Conservation (phyloP, 2,329 filamentous ascomycete species). For the Parastagonospora nodorum region DNA sequence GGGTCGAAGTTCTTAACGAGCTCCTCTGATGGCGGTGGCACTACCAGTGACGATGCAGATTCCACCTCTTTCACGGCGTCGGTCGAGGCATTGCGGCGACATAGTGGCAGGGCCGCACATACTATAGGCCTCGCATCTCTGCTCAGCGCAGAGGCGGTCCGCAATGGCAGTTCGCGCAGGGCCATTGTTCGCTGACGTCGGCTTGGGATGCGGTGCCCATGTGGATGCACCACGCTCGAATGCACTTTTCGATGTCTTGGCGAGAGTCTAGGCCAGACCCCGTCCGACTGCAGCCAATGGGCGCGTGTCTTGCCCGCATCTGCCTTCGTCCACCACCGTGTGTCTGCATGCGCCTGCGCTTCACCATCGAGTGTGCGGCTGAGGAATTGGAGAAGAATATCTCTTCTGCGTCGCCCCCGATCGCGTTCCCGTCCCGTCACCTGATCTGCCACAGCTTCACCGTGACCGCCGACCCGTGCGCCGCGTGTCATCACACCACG, state of each 20-base stretch:
- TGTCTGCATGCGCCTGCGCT: neutral
- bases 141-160: slow-evolving; percentile 31
- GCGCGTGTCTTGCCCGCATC: neutral
- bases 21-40: slow-evolving; percentile 46
- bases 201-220: neutral
- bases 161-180: slow-evolving; percentile 43
- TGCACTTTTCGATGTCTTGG: slow-evolving; percentile 22
- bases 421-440: neutral
- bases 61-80: slow-evolving; percentile 55
- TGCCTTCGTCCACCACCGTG: neutral
- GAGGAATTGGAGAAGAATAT: neutral
- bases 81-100: slow-evolving; percentile 55
- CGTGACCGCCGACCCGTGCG: neutral
- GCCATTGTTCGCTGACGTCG: slow-evolving; percentile 36
- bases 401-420: neutral
- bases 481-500: too few species aligned
- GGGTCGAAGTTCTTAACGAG: slow-evolving; percentile 56
- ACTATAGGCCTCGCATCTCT: slow-evolving; percentile 30
- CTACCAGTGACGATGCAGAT: slow-evolving; percentile 51
- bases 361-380: neutral
- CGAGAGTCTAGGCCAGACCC: neutral
- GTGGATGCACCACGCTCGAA: slow-evolving; percentile 7
- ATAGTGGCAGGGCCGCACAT: slow-evolving; percentile 24
- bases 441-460: neutral
- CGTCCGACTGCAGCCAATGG: neutral